Evolutionary conservation across 768 basidiomycete genomes (phyloP).

Genomic region (Leucocoprinus birnbaumii): DNA sequence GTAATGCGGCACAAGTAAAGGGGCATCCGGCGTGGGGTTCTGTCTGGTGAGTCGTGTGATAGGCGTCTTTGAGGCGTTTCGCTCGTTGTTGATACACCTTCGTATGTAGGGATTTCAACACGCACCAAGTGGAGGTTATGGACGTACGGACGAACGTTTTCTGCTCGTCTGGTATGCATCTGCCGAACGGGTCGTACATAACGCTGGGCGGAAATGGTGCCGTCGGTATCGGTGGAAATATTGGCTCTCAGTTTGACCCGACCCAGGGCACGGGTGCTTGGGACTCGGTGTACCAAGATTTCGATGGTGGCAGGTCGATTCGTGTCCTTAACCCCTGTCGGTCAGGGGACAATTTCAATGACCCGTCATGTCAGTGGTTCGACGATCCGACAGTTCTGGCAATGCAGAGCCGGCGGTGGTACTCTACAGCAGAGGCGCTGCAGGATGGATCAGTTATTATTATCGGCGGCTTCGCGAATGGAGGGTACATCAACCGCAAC

Average conservation of each 20-base stretch:
- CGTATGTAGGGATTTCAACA: constrained; percentile 52
- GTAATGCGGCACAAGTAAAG: constrained; percentile 61
- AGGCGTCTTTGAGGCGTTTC: not conserved
- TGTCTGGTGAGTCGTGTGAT: constrained; percentile 47
- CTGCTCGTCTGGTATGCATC: constrained; percentile 80
- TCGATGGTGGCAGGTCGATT: constrained; percentile 76
- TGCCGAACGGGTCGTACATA: constrained; percentile 74
- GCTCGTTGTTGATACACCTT: not conserved
- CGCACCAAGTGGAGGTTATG: constrained; percentile 61
- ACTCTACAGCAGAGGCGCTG: constrained; percentile 71
- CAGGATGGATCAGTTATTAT: constrained; percentile 77
- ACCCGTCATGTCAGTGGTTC: constrained; percentile 64
- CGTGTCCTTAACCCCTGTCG: constrained; percentile 80
- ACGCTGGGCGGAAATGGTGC: constrained; percentile 82
- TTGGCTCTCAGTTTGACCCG: constrained; percentile 48
- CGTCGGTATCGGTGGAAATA: constrained; percentile 59
- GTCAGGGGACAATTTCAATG: constrained; percentile 41
- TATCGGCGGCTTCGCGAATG: constrained; percentile 78
- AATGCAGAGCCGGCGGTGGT: constrained; percentile 75
- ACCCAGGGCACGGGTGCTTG: constrained; percentile 45
- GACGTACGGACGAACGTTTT: constrained; percentile 73
- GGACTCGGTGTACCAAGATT: constrained; percentile 73
- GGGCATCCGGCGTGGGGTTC: constrained; percentile 76
- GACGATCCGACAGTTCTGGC: constrained; percentile 59
- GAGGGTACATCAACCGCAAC: constrained; percentile 80